Conservation (phyloP, 139 green algal species). For the Trebouxia sp. region DNA sequence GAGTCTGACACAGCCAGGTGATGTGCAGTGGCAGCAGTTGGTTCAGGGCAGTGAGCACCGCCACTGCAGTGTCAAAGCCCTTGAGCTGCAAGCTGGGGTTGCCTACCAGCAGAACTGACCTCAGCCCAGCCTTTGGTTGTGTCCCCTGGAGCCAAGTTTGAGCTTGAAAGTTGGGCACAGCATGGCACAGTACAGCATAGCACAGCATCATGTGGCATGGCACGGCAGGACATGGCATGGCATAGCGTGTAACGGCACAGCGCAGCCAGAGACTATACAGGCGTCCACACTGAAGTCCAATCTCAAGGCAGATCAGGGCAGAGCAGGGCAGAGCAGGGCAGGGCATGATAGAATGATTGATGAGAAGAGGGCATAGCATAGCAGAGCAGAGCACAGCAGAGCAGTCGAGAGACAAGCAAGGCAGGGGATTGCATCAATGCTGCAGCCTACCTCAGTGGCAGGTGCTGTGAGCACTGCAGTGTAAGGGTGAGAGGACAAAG, state of each 20-base stretch:
- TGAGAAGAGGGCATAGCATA: no score
- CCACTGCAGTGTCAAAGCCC: conserved; percentile 62
- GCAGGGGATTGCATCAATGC: no score
- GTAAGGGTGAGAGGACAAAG: background rate
- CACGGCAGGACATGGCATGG: background rate
- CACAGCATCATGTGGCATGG: background rate
- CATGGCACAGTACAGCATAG: background rate
- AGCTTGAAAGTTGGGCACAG: background rate
- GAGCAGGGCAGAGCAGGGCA: no score
- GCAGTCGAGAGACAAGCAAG: no score
- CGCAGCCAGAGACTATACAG: background rate
- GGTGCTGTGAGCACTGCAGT: conserved; percentile 20
- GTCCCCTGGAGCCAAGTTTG: background rate
- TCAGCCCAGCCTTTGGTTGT: background rate
- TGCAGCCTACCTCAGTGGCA: background rate
- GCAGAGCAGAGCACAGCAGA: no score
- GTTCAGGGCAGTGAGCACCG: conserved; percentile 49
- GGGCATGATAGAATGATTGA: no score
- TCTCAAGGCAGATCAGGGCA: no score
- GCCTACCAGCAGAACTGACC: conserved; percentile 63
- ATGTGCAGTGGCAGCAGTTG: conserved; percentile 49
- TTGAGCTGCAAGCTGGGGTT: conserved; percentile 70
- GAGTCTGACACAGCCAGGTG: conserved; percentile 70
- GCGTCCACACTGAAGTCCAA: no score
- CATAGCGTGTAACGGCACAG: background rate